A percentile compares a stretch with the other conserved stretches of the same genome.
These are phyloP conservation scores for Sisymbrium irio DNA, from an alignment of 345 rosid genomes.

Conservation along the genomic window DNA sequence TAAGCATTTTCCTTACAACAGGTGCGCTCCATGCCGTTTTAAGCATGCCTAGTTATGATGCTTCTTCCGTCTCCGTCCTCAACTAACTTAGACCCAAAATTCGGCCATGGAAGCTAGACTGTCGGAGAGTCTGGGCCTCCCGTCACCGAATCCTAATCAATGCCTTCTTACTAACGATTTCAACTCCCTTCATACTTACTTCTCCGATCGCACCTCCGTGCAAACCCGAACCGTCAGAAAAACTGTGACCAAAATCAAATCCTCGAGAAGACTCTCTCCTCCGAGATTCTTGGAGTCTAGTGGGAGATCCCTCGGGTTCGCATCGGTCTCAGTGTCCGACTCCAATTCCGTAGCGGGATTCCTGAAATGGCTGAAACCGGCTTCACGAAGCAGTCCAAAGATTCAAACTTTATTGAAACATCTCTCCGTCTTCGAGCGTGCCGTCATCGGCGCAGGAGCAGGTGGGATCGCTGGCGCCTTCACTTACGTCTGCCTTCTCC, in stretches of 20 bases:
- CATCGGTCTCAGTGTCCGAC: constrained; percentile 43
- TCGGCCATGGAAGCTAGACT: constrained; percentile 50
- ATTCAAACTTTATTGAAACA: constrained; percentile 53
- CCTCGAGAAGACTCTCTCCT: constrained; percentile 4
- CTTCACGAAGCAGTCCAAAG: constrained; percentile 46
- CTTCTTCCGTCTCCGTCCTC: not conserved
- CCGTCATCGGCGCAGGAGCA: constrained; percentile 74
- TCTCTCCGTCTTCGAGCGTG: constrained; percentile 76
- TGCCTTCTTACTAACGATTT: constrained; percentile 23
- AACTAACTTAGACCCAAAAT: not conserved
- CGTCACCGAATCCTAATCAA: constrained; percentile 32
- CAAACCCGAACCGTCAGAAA: constrained; percentile 17
- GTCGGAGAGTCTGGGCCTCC: constrained; percentile 42
- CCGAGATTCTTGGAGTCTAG: not conserved
- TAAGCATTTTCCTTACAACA: not conserved
- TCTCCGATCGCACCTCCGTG: constrained; percentile 34
- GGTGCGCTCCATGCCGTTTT: not conserved
- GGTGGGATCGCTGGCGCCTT: constrained; percentile 95
- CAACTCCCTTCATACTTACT: constrained; percentile 34
- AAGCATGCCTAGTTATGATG: not conserved
- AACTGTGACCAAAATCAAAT: constrained; percentile 13
- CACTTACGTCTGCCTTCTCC: constrained; percentile 80
- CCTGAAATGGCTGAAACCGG: constrained; percentile 49
- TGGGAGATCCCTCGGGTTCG: constrained; percentile 36
- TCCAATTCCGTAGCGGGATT: constrained; percentile 22